Evolutionary conservation across 2,329 filamentous ascomycete genomes (phyloP), one percentile per base, ranked within the genome.

Genomic region (Exophiala bonariae): DNA sequence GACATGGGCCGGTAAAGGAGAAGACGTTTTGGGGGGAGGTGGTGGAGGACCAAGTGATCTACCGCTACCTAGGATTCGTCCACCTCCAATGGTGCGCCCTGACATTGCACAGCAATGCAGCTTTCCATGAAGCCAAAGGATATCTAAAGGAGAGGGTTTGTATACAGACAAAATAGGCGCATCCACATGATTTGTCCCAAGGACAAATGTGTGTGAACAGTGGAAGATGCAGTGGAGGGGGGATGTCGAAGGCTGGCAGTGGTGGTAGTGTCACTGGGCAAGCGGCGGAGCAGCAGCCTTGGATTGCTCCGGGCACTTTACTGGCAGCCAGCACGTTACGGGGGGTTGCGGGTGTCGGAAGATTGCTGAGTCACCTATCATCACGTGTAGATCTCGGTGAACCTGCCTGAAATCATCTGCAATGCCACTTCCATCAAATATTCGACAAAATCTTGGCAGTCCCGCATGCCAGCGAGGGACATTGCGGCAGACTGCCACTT

Each of bases 31-130:
- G 43, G 67, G 62, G 46, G 71, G 67, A 56, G 73, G 67, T 50
- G 70, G 65, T 55, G 79, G 74, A 61, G 89, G 86, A 59, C 85
- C 86, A 61, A 96, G 81, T 62, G 86, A 83, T 69, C 86, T 89
- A 62, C 89, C 89, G 72, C 80, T 95, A 63, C 92, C 92, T 61
- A 96, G 76, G 64, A 96, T 85, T 73, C 92, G 84, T 67, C 92
- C 92, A 71, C 92, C 91, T 70, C 92, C 92, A 68, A 96, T 80
- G 76, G 87, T 91, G 75, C 88, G 83, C 69, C 80, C 80, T 61
- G 89, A 86, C 89, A 95, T 95, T 68, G 61, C 70, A 67, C 35
- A 34, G 34, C 13, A 37, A 32, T 17, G 41, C 33, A 35, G 51
- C 23, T 40, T 57, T 48, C 52, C 52, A 52, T 55, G 46, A 51